Base-by-base conservation (phyloP, 208 protist genomes). In the Acanthamoeba triangularis region DNA sequence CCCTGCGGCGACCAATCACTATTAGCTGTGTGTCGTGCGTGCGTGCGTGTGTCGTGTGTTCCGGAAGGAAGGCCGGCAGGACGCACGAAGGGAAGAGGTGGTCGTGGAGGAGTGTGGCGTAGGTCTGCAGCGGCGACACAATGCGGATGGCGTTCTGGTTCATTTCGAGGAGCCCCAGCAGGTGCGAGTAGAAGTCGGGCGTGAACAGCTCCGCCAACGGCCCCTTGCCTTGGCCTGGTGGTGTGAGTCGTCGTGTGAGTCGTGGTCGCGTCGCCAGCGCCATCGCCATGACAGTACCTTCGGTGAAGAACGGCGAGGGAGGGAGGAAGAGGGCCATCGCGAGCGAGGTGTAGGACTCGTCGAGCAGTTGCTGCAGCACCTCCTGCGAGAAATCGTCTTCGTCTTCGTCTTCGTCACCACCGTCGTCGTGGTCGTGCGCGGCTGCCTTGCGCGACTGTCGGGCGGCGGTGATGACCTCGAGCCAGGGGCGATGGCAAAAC, bases 81-180 rank as follows among this genome's bases (percentile, higher is more conserved):
- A 80, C 74, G 30, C 30, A 82, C 74, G 35, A 44, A 16, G 74
- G 74, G 25, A 54, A 82, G 74, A 82, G 33, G 41, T 82, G 44
- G 41, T 82, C 74, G 74, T 82, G 74, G 25, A 82, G 74, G 41
- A 44, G 33, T 23, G 44, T 35, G 33, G 41, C 74, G 44, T 52
- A 82, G 44, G 74, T 82, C 74, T 82, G 74, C 4, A 82, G 74
- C 16, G 74, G 74, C 20, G 74, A 82, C 5, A 28, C 74, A 16
- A 82, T 82, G 16, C 74, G 74, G 44, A 82, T 82, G n/a, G 74
- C 33, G 37, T 82, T 82, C 41, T 82, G 74, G 44, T 82, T 82
- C 74, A 82, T 82, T 37, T 82, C 74, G 44, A 82, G 74, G 41
- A 82, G 33, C 25, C 74, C 74, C 16, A 82, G 37, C 18, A 82